Evolutionary conservation across 331 rosid species (phyloP).

Genomic region (Pyrus hybrid): DNA sequence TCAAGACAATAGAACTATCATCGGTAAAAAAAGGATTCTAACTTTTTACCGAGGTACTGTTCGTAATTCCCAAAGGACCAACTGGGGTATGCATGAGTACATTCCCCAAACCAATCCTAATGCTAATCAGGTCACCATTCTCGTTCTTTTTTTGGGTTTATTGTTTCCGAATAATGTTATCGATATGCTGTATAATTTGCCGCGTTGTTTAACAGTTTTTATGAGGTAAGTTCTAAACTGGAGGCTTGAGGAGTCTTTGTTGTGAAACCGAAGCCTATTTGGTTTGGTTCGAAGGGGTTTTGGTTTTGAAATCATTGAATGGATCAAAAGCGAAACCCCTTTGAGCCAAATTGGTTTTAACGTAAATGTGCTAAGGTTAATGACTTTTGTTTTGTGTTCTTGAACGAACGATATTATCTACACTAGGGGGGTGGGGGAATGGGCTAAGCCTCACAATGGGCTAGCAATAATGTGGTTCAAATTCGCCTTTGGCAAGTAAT

Average conservation of each 20-base stretch:
- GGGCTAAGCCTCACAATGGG: not conserved
- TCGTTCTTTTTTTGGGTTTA: not conserved
- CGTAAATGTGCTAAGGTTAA: not conserved
- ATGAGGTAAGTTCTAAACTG: too few relatives aligned
- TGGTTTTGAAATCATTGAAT: not conserved
- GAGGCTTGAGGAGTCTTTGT: not conserved
- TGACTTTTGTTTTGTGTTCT: not conserved
- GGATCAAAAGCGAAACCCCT: not conserved
- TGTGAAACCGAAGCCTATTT: not conserved
- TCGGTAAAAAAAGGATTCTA: constrained; percentile 58
- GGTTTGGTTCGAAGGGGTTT: not conserved
- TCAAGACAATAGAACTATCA: constrained; percentile 10
- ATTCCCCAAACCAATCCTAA: not conserved
- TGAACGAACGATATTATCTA: not conserved
- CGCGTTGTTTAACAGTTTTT: not conserved
- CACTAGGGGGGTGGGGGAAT: not conserved
- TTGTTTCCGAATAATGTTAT: not conserved
- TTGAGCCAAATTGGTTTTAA: not conserved
- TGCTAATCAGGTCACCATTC: constrained; percentile 19
- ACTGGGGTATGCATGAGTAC: constrained; percentile 67
- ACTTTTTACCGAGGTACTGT: constrained; percentile 33
- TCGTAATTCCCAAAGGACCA: constrained; percentile 22
- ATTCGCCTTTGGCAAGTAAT: not conserved
- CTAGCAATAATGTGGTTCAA: too few relatives aligned
- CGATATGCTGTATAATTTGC: not conserved